Evolutionary conservation across 371 early-diverging fungal species (phyloP).

Genomic region (Rhizopus arrhizus): DNA sequence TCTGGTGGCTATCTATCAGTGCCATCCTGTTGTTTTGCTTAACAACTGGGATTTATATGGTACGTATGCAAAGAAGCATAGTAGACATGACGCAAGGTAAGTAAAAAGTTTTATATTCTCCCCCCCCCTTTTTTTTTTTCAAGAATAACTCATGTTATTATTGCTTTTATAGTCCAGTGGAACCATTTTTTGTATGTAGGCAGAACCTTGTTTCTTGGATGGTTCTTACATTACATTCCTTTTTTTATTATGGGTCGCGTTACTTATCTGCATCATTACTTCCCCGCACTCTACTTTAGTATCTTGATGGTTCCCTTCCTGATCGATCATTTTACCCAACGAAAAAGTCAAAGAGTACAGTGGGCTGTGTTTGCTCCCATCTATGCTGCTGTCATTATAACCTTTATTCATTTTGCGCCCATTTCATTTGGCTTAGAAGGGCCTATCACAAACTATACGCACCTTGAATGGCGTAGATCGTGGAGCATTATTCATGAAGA

Average conservation of each 20-base stretch:
- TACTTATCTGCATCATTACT: constrained; percentile 98
- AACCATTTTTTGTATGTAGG: constrained; percentile 71
- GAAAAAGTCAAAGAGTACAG: constrained; percentile 26
- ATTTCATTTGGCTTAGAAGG: constrained; percentile 88
- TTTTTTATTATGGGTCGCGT: constrained; percentile 98
- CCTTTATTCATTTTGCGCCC: constrained; percentile 81
- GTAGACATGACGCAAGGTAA: constrained; percentile 61
- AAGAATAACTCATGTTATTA: neutral
- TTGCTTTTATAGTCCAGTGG: constrained; percentile 62
- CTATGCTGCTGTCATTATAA: constrained; percentile 47
- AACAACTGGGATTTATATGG: constrained; percentile 54
- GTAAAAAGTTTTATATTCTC: neutral
- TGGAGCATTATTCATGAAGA: constrained; percentile 59
- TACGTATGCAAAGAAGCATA: constrained; percentile 73
- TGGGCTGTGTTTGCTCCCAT: constrained; percentile 49
- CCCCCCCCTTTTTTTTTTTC: constrained; percentile 1
- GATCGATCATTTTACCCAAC: constrained; percentile 69
- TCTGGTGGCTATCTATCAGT: constrained; percentile 91
- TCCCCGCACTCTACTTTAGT: constrained; percentile 96
- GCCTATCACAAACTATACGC: constrained; percentile 60
- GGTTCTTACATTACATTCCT: constrained; percentile 96
- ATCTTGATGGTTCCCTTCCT: constrained; percentile 75
- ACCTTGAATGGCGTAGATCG: constrained; percentile 54
- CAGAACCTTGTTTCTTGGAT: constrained; percentile 83
- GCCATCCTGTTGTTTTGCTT: constrained; percentile 62